These are phyloP conservation scores for Fistulifera solaris DNA, from an alignment of 108 stramenopile genomes.

Conservation along the genomic window DNA sequence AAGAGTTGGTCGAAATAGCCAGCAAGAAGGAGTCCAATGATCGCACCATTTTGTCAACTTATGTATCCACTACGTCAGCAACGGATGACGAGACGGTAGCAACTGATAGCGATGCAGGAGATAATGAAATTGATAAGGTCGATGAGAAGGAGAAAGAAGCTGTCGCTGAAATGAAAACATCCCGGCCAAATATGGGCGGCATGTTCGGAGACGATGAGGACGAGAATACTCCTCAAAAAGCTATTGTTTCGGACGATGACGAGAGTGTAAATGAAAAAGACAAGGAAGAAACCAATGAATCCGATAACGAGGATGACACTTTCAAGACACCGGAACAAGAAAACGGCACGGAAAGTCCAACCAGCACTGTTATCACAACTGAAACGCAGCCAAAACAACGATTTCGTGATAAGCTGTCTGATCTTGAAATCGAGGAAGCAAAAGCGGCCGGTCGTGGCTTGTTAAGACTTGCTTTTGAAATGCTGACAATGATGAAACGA, in stretches of 20 bases:
- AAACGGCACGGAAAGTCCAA: neutral
- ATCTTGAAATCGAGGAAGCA: constrained; percentile 68
- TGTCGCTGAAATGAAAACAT: constrained; percentile 28
- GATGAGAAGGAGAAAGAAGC: constrained; percentile 26
- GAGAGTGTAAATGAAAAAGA: constrained; percentile 3
- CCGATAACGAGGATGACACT: neutral
- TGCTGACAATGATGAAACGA: constrained; percentile 81
- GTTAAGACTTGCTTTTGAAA: constrained; percentile 68
- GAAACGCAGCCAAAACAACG: constrained; percentile 32
- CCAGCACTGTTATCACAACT: neutral
- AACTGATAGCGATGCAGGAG: constrained; percentile 12
- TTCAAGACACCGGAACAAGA: constrained; percentile 4
- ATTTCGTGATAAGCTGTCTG: constrained; percentile 68
- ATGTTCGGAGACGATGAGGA: constrained; percentile 17
- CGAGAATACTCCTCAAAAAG: neutral
- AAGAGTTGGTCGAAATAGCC: constrained; percentile 60
- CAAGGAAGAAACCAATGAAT: neutral
- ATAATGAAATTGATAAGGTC: constrained; percentile 13
- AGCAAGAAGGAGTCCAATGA: constrained; percentile 44
- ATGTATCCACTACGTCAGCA: constrained; percentile 17
- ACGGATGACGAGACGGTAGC: constrained; percentile 2
- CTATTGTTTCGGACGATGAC: constrained; percentile 6
- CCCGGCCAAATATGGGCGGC: constrained; percentile 19
- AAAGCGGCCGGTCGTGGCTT: constrained; percentile 67
- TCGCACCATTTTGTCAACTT: constrained; percentile 64